Evolutionary conservation across 179 eudicot genomes (phyloP), one percentile per base, ranked within the genome.

Genomic region (Beta corolliflora): DNA sequence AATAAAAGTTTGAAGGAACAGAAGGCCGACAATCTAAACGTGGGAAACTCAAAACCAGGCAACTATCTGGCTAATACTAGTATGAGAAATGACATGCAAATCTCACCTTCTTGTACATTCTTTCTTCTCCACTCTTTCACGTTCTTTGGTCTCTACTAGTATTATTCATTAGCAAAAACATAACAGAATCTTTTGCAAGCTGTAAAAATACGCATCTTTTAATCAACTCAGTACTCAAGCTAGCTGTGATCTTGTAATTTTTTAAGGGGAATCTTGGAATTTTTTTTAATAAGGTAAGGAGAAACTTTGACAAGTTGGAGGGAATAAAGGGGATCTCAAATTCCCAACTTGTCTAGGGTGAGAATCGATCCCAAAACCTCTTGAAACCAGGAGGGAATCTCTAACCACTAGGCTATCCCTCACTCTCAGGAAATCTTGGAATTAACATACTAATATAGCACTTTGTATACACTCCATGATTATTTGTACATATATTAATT

Each of bases 131-230:
- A 25, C 63, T 68, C 45, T 75, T 75, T 75, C 80, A 68, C 80
- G 82, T 79, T 75, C 64, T 71, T 55, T 80, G 69, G 69, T 71
- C 75, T 83, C 52, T 48, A 48, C 52, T 48, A 48, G 0, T 7
- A 7, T 5, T 9, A 48, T 48, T 36, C 41, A 66, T 65, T 56
- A 59, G 29, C 55, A 50, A 70, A 36, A 29, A 13, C 46, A 29
- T 56, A 23, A 82, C 66, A 71, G 56, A 45, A 44, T 71, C 78
- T 79, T 63, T 53, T 23, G 54, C 72, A 29, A 79, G 18, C 68
- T 74, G 79, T 83, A 68, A 36, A 56, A 55, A 46, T 12, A 31
- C 64, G 25, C 23, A 15, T 10, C 55, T n/a, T 73, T 66, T 77
- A 46, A 65, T 41, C 58, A 71, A 71, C 52, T 48, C 14, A 64